phyloP scores from a whole-genome alignment of 495 filamentous ascomycete genomes.

The Physcia stellaris region DNA sequence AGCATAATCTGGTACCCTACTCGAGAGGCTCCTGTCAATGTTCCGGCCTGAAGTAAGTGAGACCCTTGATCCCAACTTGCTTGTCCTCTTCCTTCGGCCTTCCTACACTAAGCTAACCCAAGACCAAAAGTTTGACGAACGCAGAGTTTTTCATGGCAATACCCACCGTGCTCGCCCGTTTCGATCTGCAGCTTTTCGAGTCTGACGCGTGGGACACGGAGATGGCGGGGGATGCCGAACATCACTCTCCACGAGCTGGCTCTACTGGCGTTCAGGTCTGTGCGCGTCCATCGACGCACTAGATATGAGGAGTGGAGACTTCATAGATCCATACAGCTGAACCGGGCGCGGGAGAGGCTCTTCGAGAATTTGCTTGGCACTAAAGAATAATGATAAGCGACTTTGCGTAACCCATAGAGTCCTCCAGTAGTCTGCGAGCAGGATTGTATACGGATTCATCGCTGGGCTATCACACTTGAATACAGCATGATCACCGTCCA shows the following conservation, averaged over 20 bases:
- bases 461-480: too few relatives aligned
- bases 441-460: too few relatives aligned
- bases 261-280: constrained; percentile 6
- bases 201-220: constrained; percentile 9
- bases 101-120: neutral
- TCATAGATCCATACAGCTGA: too few relatives aligned
- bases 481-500: too few relatives aligned
- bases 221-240: constrained; percentile 8
- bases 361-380: too few relatives aligned
- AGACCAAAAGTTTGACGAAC: constrained; percentile 23
- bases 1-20: constrained; percentile 11
- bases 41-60: constrained; percentile 11
- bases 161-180: constrained; percentile 23
- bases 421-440: too few relatives aligned
- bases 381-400: too few relatives aligned
- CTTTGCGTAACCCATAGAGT: too few relatives aligned
- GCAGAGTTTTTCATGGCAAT: constrained; percentile 26
- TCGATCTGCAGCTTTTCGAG: constrained; percentile 27
- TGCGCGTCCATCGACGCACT: constrained; percentile 3
- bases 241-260: constrained; percentile 5
- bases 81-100: neutral
- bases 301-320: too few relatives aligned
- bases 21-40: constrained; percentile 9
- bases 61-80: too few relatives aligned
- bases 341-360: too few relatives aligned